Evolutionary conservation across 768 basidiomycete genomes (phyloP), one percentile per base, ranked within the genome.

Genomic region (Tephrocybe sp.): DNA sequence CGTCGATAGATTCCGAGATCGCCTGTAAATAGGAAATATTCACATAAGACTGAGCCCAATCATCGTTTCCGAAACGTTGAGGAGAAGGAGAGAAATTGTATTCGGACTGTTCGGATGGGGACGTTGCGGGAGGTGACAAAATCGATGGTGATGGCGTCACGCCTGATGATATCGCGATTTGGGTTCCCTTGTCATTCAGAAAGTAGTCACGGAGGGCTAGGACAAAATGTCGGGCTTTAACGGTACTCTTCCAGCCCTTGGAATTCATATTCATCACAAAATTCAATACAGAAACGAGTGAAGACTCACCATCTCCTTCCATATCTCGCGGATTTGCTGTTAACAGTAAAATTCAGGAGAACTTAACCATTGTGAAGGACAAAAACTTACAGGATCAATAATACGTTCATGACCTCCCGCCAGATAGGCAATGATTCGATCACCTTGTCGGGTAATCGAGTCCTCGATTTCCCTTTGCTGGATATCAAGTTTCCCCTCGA

Each of bases 201-300:
- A 30, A 45, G 15, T 33, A 45, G 10, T 45, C 43, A 4, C 43
- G 43, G 8, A 45, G 12, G 11, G 42, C 42, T 8, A 44, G 21
- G 2, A 45, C 43, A 15, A 45, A 33, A 11, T 34, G 8, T n/a
- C n/a, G n/a, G n/a, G n/a, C n/a, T n/a, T n/a, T n/a, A n/a, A n/a
- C n/a, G n/a, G n/a, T n/a, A n/a, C 4, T 34, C 25, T 45, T 45
- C 43, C 43, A 45, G 11, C 43, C 43, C 43, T 45, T n/a, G n/a
- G 29, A 11, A 21, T 4, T 22, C 12, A 6, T 12, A 30, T 16
- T 18, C 11, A 19, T n/a, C n/a, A 24, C 16, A 42, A 23, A 2
- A 13, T 27, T 13, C n/a, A 12, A 31, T 3, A 22, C 10, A 19
- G 30, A 3, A 25, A 27, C 11, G 24, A 3, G n/a, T 7, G 2